A percentile compares a stretch with the other conserved stretches of the same genome.
Conservation (phyloP, 768 basidiomycete species). For the Gautieria morchelliformis region DNA sequence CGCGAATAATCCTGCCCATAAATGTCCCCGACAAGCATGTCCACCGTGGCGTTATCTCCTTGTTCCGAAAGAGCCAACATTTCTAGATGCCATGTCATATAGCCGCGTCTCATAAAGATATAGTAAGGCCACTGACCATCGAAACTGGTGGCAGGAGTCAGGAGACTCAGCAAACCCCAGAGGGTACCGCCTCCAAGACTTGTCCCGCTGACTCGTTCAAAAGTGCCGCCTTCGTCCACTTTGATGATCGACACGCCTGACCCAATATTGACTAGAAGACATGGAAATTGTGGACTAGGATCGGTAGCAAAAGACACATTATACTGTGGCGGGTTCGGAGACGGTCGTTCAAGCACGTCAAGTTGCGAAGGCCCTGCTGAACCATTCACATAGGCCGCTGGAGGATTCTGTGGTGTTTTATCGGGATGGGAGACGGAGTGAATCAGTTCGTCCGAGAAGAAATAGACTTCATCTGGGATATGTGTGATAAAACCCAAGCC, state of each 20-base stretch:
- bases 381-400: slow-evolving; percentile 22
- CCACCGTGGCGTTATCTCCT: slow-evolving; percentile 89
- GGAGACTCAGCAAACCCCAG: slow-evolving; percentile 88
- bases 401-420: slow-evolving; percentile 7
- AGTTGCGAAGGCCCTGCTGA: slow-evolving; percentile 24
- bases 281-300: slow-evolving; percentile 85
- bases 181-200: slow-evolving; percentile 95
- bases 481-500: slow-evolving; percentile 93
- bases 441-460: slow-evolving; percentile 96
- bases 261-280: slow-evolving; percentile 95
- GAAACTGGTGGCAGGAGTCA: slow-evolving; percentile 92
- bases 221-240: slow-evolving; percentile 90
- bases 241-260: slow-evolving; percentile 97
- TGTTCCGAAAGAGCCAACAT: slow-evolving; percentile 91
- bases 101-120: background rate
- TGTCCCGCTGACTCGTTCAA: slow-evolving; percentile 95
- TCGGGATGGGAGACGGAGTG: slow-evolving; percentile 43
- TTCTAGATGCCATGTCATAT: slow-evolving; percentile 39
- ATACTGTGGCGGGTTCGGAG: slow-evolving; percentile 83
- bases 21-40: slow-evolving; percentile 99
- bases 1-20: slow-evolving; percentile 96
- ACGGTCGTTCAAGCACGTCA: slow-evolving; percentile 63
- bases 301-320: slow-evolving; percentile 79
- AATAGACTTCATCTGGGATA: slow-evolving; percentile 97
- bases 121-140: slow-evolving; percentile 57